Conservation (phyloP, 2,329 filamentous ascomycete species). For the Colletotrichum camelliae region DNA sequence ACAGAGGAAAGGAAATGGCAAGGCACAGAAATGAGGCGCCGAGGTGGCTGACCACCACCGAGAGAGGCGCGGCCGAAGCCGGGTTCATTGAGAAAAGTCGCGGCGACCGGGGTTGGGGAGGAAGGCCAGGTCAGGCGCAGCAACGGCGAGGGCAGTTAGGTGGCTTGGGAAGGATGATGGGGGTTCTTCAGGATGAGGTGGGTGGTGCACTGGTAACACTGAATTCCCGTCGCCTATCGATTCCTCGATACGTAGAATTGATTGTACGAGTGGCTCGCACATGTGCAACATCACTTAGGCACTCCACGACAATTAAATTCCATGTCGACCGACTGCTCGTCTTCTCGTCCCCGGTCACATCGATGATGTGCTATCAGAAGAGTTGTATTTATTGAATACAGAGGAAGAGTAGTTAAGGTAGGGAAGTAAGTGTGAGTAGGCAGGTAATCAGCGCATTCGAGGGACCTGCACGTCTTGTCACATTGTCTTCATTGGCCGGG, state of each 20-base stretch:
- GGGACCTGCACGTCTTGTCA: not conserved
- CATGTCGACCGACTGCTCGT: not conserved
- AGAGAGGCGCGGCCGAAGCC: not conserved
- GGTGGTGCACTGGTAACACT: not conserved
- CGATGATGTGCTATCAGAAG: not conserved
- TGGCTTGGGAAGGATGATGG: not conserved
- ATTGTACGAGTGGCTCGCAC: not conserved
- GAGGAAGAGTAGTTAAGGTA: not conserved
- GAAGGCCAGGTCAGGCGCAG: not conserved
- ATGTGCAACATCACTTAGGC: not conserved
- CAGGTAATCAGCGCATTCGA: not conserved
- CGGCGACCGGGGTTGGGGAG: not conserved
- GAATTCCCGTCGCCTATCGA: not conserved
- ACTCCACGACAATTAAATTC: not conserved
- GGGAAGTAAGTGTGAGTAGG: too few species aligned
- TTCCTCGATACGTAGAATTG: not conserved
- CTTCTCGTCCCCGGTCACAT: not conserved
- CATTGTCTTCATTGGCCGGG: constrained; percentile 12
- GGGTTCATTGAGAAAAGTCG: not conserved
- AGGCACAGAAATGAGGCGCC: not conserved
- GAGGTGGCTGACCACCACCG: not conserved
- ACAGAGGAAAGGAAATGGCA: not conserved
- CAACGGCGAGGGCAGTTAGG: not conserved
- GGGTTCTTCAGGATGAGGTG: not conserved
- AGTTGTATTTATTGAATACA: not conserved